Percentiles rank a stretch among this genome's conserved stretches.
These are phyloP conservation scores for Cryptosporidium parvum DNA, from an alignment of 169 alveolate genomes.

Conservation along the genomic window DNA sequence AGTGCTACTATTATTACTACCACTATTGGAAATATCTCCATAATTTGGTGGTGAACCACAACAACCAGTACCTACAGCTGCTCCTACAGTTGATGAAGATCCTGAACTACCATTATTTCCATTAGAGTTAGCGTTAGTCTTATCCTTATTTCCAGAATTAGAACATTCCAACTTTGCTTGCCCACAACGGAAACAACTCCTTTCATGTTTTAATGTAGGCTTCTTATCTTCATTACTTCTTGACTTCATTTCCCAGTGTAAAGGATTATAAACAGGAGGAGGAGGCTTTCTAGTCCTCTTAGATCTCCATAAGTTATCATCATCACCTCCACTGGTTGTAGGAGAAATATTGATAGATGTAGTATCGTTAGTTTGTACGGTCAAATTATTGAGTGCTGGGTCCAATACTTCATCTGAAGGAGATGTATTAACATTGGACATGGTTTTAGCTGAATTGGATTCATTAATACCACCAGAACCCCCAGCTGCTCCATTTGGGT, in stretches of 20 bases:
- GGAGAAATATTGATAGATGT: conserved; percentile 48
- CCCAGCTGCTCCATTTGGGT: not conserved
- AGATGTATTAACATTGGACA: conserved; percentile 29
- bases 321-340: conserved; percentile 59
- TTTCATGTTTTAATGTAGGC: conserved; percentile 84
- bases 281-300: conserved; percentile 74
- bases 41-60: conserved; percentile 63
- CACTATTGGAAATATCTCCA: conserved; percentile 8
- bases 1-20: not conserved
- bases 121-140: not conserved
- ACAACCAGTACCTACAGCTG: conserved; percentile 16
- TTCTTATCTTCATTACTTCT: conserved; percentile 82
- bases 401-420: conserved; percentile 61
- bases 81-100: not conserved
- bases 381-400: not conserved
- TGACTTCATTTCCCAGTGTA: conserved; percentile 57
- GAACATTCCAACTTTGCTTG: conserved; percentile 81
- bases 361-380: not conserved
- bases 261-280: conserved; percentile 68
- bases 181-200: conserved; percentile 90
- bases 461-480: not conserved
- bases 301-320: conserved; percentile 64
- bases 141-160: conserved; percentile 10
- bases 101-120: not conserved
- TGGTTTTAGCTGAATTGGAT: not conserved